phyloP scores from a whole-genome alignment of 257 asterid species.

The Solanum rostratum region DNA sequence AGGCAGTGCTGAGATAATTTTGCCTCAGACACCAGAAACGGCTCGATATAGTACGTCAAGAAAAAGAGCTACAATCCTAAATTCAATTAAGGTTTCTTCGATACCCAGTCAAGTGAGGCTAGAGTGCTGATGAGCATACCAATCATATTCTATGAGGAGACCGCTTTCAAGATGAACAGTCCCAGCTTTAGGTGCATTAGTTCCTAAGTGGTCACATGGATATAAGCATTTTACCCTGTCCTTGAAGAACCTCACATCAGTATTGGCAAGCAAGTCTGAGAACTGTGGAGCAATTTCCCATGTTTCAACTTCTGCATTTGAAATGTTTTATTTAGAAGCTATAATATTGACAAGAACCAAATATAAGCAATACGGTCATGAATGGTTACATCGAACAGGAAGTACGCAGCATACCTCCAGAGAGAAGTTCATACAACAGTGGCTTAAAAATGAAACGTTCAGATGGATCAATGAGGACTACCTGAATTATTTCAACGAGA shows the following conservation, averaged over 20 bases:
- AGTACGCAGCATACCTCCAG: slow-evolving; percentile 59
- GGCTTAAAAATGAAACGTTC: slow-evolving; percentile 96
- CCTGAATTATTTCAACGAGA: slow-evolving; percentile 27
- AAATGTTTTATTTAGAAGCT: neutral
- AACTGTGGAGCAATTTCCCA: slow-evolving; percentile 99
- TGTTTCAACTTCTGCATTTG: slow-evolving; percentile 74
- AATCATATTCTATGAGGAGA: slow-evolving; percentile 76
- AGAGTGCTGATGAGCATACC: slow-evolving; percentile 32
- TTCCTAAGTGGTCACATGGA: slow-evolving; percentile 60
- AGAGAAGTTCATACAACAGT: slow-evolving; percentile 80
- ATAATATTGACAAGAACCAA: neutral
- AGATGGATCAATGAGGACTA: slow-evolving; percentile 85
- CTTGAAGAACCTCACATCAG: slow-evolving; percentile 57
- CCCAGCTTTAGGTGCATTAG: slow-evolving; percentile 45
- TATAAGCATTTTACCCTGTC: slow-evolving; percentile 60
- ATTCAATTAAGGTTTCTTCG: neutral
- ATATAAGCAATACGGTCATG: neutral
- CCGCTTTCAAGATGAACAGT: slow-evolving; percentile 83
- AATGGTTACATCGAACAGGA: neutral
- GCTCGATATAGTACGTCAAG: neutral
- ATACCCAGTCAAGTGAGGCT: neutral
- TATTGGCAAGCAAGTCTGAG: slow-evolving; percentile 72
- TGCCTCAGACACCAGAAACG: neutral
- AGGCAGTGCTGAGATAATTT: neutral
- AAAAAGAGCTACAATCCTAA: neutral